Evolutionary conservation across 1,284 basidiomycete genomes (phyloP).

Genomic region (Taiwanofungus camphoratus): DNA sequence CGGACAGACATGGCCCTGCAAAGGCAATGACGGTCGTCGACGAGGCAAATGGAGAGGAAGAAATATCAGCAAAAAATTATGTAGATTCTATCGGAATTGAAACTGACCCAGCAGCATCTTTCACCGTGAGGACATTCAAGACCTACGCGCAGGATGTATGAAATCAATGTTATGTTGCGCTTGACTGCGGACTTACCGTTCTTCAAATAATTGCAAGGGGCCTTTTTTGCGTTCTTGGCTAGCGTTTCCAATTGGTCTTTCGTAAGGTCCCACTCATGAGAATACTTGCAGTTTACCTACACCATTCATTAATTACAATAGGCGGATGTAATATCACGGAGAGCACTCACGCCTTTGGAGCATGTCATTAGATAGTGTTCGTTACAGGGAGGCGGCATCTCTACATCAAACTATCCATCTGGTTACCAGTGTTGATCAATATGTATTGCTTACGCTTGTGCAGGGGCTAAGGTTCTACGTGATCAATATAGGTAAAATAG

Average conservation of each 20-base stretch:
- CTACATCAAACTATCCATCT: slow-evolving; percentile 26
- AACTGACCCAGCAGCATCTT: slow-evolving; percentile 54
- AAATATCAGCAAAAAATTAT: no score
- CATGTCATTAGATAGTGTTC: slow-evolving; percentile 75
- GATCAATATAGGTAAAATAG: not conserved
- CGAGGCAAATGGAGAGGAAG: no score
- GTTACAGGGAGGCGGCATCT: slow-evolving; percentile 75
- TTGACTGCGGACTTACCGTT: slow-evolving; percentile 44
- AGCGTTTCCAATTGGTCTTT: slow-evolving; percentile 61
- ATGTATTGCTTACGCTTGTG: slow-evolving; percentile 29
- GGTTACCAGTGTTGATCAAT: not conserved
- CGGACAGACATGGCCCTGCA: slow-evolving; percentile 68
- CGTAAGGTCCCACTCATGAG: slow-evolving; percentile 68
- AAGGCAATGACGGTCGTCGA: not conserved
- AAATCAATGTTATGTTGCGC: not conserved
- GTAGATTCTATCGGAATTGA: not conserved
- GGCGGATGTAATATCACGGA: no score
- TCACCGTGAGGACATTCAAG: slow-evolving; percentile 65
- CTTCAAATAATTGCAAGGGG: slow-evolving; percentile 75
- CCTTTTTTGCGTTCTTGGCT: slow-evolving; percentile 70
- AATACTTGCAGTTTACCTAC: slow-evolving; percentile 71
- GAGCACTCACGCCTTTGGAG: slow-evolving; percentile 60
- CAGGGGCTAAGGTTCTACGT: slow-evolving; percentile 25
- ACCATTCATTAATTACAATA: slow-evolving; percentile 1
- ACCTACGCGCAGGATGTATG: slow-evolving; percentile 35